Evolutionary conservation across 1,139 yeast species (phyloP).

Genomic region (Pichia sp.): DNA sequence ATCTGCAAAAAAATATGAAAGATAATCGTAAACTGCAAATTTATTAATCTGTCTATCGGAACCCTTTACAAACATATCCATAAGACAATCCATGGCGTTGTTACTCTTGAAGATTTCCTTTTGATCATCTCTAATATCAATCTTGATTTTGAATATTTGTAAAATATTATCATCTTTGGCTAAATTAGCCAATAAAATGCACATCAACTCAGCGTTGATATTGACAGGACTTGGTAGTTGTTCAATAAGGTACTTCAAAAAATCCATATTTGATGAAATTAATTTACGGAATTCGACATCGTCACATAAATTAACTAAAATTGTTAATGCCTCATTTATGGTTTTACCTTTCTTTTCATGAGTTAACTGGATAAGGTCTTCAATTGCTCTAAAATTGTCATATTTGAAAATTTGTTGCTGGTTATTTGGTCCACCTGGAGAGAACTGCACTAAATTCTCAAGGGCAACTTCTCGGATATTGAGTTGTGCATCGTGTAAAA

Average conservation of each 20-base stretch:
- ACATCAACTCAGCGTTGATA: slow-evolving; percentile 69
- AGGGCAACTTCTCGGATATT: slow-evolving; percentile 81
- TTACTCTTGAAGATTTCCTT: slow-evolving; percentile 43
- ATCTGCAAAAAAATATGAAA: slow-evolving; percentile 87
- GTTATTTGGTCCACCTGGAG: slow-evolving; percentile 36
- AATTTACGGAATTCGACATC: slow-evolving; percentile 54
- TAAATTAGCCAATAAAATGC: slow-evolving; percentile 76
- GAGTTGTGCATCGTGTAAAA: slow-evolving; percentile 76
- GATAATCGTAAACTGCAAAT: slow-evolving; percentile 70
- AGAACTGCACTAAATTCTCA: slow-evolving; percentile 75
- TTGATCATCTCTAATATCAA: slow-evolving; percentile 28
- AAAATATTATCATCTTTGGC: slow-evolving; percentile 69
- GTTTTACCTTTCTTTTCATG: slow-evolving; percentile 31
- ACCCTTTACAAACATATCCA: slow-evolving; percentile 90
- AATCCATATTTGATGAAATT: slow-evolving; percentile 57
- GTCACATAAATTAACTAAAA: slow-evolving; percentile 75
- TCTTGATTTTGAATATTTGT: slow-evolving; percentile 39
- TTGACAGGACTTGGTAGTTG: slow-evolving; percentile 50
- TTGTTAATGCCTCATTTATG: slow-evolving; percentile 66
- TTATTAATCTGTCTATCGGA: slow-evolving; percentile 61
- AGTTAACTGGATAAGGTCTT: slow-evolving; percentile 58
- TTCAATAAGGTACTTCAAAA: slow-evolving; percentile 41
- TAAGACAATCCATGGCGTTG: slow-evolving; percentile 67
- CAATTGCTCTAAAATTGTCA: slow-evolving; percentile 63
- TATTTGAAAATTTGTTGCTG: slow-evolving; percentile 60